Evolutionary conservation across 2,329 filamentous ascomycete genomes (phyloP).

Genomic region (Penicillium rolfsii): DNA sequence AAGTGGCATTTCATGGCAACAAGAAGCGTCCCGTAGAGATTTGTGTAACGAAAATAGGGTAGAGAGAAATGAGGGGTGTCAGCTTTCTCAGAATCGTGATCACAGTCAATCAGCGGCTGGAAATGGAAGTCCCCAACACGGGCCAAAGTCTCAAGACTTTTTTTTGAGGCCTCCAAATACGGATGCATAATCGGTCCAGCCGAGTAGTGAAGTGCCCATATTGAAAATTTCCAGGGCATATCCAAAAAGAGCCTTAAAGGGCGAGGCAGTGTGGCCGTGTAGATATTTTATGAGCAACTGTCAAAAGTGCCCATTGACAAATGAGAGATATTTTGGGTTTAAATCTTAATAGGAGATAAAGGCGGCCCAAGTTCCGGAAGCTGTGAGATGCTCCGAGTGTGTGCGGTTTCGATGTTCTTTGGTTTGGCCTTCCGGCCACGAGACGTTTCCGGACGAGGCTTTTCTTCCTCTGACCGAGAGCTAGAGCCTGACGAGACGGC

Average conservation of each 20-base stretch:
- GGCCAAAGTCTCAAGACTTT: neutral
- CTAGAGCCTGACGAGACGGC: slow-evolving; percentile 65
- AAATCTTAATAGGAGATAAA: slow-evolving; percentile 53
- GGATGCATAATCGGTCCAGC: slow-evolving; percentile 25
- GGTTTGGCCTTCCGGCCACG: slow-evolving; percentile 38
- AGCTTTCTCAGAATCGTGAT: neutral
- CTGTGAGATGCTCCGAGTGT: slow-evolving; percentile 46
- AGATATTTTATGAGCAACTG: neutral
- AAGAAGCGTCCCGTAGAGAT: neutral
- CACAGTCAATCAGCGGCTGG: neutral
- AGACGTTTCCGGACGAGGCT: slow-evolving; percentile 36
- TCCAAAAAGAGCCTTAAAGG: neutral
- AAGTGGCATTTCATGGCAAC: slow-evolving; percentile 1
- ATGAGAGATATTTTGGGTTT: slow-evolving; percentile 8
- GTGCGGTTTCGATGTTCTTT: slow-evolving; percentile 40
- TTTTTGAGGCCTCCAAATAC: slow-evolving; percentile 2
- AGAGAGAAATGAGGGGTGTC: neutral
- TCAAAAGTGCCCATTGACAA: neutral
- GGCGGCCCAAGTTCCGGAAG: slow-evolving; percentile 53
- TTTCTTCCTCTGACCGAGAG: slow-evolving; percentile 53
- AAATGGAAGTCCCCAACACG: no score
- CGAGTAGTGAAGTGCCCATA: slow-evolving; percentile 11
- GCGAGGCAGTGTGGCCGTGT: slow-evolving; percentile 1
- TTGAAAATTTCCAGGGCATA: neutral
- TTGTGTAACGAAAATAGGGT: neutral